Evolutionary conservation across 2,329 filamentous ascomycete genomes (phyloP).

Genomic region (Tolypocladium tropicale): DNA sequence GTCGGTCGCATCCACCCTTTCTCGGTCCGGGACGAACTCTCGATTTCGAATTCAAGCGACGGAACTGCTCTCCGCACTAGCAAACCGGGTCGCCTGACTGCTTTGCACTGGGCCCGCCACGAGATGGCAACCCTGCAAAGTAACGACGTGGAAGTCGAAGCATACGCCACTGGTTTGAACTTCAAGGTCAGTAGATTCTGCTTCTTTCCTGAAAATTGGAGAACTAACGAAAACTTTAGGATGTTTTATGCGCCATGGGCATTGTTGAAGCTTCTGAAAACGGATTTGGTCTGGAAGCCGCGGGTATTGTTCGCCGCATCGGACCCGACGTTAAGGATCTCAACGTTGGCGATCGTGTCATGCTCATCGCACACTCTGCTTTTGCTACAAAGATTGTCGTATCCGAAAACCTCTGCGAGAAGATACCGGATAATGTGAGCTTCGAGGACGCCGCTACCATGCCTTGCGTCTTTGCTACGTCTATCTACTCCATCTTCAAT

Average conservation of each 20-base stretch:
- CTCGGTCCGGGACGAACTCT: neutral
- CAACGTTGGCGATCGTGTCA: neutral
- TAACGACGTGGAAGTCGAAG: slow-evolving; percentile 22
- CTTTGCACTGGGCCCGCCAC: neutral
- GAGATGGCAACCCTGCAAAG: neutral
- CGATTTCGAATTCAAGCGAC: neutral
- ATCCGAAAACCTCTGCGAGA: neutral
- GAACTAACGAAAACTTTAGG: neutral
- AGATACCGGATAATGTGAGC: neutral
- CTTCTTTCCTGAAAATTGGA: neutral
- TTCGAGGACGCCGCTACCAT: neutral
- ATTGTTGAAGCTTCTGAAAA: neutral
- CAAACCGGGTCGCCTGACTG: neutral
- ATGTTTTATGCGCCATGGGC: neutral
- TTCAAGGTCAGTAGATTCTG: slow-evolving; percentile 4
- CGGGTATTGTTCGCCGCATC: neutral
- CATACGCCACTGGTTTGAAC: slow-evolving; percentile 22
- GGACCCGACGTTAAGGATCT: neutral
- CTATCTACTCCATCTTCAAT: neutral
- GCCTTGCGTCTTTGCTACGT: neutral
- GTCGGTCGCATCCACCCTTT: slow-evolving; percentile 1
- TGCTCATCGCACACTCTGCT: neutral
- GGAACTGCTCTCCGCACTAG: neutral
- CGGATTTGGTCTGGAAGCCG: neutral
- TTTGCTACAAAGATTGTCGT: neutral